Evolutionary conservation across 179 eudicot species (phyloP), one percentile per base, ranked within the genome.

Genomic region (Amaranthus tricolor): DNA sequence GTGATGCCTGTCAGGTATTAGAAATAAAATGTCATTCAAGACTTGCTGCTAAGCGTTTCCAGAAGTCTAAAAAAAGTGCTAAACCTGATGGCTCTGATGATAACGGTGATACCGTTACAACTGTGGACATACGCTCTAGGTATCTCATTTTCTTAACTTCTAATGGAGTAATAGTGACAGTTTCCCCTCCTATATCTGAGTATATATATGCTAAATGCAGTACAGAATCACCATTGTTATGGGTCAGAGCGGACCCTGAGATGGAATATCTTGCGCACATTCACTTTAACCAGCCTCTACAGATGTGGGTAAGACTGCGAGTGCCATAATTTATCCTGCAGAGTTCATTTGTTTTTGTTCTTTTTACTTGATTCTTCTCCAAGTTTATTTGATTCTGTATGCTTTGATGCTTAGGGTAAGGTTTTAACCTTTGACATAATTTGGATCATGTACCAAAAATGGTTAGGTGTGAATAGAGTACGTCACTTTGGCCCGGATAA

Each of bases 251-350:
- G 44, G 99, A 95, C 76, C 99, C 99, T 1, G 97, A 93, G 84
- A 89, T 95, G 99, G 99, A 95, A 82, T 95, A 95, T 83, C 94
- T 95, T 72, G 99, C 99, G 84, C 92, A 91, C 80, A 88, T 93
- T 77, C 89, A 93, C 81, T 85, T 91, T 71, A 88, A 83, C 76
- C 99, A 95, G 85, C 97, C 99, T 48, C 83, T 93, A 15, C 97
- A 89, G 87, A 93, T 95, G 99, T 95, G 98, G 99, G 99, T 95
- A 88, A 85, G 99, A 70, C 70, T 43, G 43, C 16, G 58, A 31
- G 15, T 11, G 31, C 66, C 17, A 1, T 31, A 31, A 31, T 31
- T 31, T 31, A 31, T 31, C 40, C 40, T 31, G 40, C 40, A 31
- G 40, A 1, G 40, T 31, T 31, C 40, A 31, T 31, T 31, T 2